Conservation (phyloP, 106 monocot genomes). For the Dioscorea zingiberensis region DNA sequence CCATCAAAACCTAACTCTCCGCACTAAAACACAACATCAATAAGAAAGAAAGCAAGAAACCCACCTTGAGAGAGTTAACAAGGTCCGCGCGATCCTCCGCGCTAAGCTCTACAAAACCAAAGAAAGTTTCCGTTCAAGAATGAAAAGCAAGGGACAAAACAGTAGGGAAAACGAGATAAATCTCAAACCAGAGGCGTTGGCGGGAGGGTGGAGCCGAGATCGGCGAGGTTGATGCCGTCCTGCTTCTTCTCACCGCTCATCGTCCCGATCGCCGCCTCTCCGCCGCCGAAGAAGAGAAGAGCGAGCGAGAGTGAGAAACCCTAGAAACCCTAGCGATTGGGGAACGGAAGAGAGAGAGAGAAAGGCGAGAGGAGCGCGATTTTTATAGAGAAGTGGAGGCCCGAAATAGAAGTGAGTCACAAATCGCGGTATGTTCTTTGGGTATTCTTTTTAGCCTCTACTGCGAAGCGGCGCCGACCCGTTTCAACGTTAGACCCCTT, state of each 20-base stretch:
- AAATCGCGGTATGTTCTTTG: no score
- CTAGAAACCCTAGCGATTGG: no score
- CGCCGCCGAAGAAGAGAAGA: background rate
- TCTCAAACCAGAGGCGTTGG: background rate
- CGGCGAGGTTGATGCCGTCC: background rate
- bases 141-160: background rate
- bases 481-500: no score
- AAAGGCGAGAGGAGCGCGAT: background rate
- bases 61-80: constrained; percentile 14
- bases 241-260: background rate
- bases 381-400: background rate
- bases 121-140: background rate
- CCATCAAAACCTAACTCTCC: background rate
- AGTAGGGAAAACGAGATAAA: background rate
- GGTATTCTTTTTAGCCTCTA: no score
- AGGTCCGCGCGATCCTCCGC: constrained; percentile 13
- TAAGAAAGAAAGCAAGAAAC: background rate
- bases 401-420: no score
- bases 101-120: constrained; percentile 6
- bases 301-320: no score
- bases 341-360: background rate
- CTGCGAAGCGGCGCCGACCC: no score
- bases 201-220: background rate
- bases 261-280: background rate
- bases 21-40: background rate